A percentile compares a stretch with the other conserved stretches of the same genome.
Evolutionary conservation across 106 monocot genomes (phyloP).

Genomic region (Amphibolis antarctica): DNA sequence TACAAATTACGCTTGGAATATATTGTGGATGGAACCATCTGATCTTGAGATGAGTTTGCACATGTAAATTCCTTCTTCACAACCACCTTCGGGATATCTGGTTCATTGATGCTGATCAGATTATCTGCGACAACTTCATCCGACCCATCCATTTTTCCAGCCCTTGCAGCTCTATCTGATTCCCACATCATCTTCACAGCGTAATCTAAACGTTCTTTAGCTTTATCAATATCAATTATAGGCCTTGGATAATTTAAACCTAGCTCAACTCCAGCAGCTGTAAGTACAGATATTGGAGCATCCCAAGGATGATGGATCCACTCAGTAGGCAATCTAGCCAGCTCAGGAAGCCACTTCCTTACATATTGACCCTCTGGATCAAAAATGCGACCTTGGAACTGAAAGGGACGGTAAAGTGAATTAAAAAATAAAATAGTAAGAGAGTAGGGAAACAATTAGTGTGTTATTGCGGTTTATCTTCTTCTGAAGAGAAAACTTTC

Average conservation of each 20-base stretch:
- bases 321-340: constrained; percentile 68
- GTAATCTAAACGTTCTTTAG: constrained; percentile 41
- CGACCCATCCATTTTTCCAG: constrained; percentile 8
- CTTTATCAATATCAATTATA: constrained; percentile 44
- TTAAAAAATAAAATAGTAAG: not conserved
- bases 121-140: constrained; percentile 59
- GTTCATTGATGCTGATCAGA: constrained; percentile 21
- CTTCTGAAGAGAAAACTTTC: too few species aligned
- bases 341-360: constrained; percentile 83
- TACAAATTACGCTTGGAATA: not conserved
- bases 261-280: constrained; percentile 65
- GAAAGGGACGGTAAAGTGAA: not conserved
- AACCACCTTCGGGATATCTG: constrained; percentile 59
- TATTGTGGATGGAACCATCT: constrained; percentile 41
- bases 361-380: constrained; percentile 78
- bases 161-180: constrained; percentile 29
- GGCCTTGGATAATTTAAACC: constrained; percentile 82
- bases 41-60: constrained; percentile 33
- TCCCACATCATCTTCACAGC: constrained; percentile 75
- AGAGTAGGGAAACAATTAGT: not conserved
- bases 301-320: constrained; percentile 95
- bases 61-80: constrained; percentile 37
- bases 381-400: constrained; percentile 63
- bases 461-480: too few species aligned
- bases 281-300: constrained; percentile 52